A percentile compares a stretch with the other conserved stretches of the same genome.
Conservation (phyloP, 2,329 filamentous ascomycete genomes). For the Gyromitra esculenta region DNA sequence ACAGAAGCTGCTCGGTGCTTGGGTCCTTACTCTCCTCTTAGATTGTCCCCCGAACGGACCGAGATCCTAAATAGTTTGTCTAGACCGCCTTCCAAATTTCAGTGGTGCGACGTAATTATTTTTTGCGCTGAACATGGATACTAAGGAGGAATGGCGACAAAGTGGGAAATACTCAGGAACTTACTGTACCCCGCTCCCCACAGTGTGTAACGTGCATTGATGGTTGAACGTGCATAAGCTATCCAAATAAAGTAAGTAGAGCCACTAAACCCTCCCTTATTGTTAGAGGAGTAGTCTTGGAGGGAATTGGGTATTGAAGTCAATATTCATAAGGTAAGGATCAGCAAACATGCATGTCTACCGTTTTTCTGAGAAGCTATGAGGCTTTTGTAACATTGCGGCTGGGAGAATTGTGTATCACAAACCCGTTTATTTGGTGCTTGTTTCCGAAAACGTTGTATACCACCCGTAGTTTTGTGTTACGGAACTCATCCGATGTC, state of each 20-base stretch:
- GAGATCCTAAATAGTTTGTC: background rate
- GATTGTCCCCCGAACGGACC: conserved; percentile 9
- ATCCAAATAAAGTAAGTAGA: conserved; percentile 22
- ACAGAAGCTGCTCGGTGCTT: background rate
- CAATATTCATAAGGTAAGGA: background rate
- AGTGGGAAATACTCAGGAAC: conserved; percentile 21
- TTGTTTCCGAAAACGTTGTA: conserved; percentile 14
- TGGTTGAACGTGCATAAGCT: conserved; percentile 17
- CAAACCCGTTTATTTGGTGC: background rate
- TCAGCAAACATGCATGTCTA: background rate
- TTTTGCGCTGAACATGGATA: background rate
- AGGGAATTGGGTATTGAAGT: background rate
- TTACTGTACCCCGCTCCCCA: conserved; percentile 21
- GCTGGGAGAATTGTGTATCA: conserved; percentile 11
- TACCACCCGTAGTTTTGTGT: background rate
- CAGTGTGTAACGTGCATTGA: conserved; percentile 32
- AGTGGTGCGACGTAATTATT: conserved; percentile 1
- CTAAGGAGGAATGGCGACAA: background rate
- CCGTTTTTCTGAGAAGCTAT: background rate
- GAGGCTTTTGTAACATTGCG: background rate
- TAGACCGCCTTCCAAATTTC: conserved; percentile 18
- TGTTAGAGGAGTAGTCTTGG: background rate
- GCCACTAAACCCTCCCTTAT: background rate
- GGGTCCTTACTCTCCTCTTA: conserved; percentile 22
- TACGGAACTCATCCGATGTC: background rate